phyloP scores from a whole-genome alignment of 805 yeast genomes.

The Schwanniomyces polymorphus region DNA sequence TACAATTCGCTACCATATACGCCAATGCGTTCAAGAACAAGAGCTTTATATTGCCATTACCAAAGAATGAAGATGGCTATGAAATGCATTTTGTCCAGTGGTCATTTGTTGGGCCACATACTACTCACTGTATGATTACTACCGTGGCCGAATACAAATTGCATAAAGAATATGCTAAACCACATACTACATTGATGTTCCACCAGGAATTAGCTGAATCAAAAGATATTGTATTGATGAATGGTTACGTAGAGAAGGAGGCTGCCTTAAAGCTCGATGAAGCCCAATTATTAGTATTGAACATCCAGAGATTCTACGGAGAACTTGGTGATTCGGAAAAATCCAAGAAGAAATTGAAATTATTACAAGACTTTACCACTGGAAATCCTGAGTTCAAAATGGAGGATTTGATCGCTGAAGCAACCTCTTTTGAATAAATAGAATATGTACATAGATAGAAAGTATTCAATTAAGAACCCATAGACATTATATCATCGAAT shows the following conservation, averaged over 20 bases:
- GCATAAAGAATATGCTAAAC: slow-evolving; percentile 89
- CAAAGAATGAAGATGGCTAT: slow-evolving; percentile 52
- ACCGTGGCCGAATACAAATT: slow-evolving; percentile 88
- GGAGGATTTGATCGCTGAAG: slow-evolving; percentile 66
- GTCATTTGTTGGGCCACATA: slow-evolving; percentile 80
- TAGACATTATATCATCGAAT: slow-evolving; percentile 6
- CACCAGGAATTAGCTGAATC: slow-evolving; percentile 70
- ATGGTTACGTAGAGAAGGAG: slow-evolving; percentile 77
- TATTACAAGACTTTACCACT: slow-evolving; percentile 66
- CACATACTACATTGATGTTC: slow-evolving; percentile 88
- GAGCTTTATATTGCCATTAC: slow-evolving; percentile 85
- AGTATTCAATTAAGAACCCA: neutral
- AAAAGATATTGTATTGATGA: slow-evolving; percentile 75
- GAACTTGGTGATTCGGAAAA: slow-evolving; percentile 48
- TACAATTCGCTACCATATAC: slow-evolving; percentile 63
- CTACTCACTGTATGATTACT: slow-evolving; percentile 88
- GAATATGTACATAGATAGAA: neutral
- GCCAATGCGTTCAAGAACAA: slow-evolving; percentile 73
- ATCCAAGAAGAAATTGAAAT: slow-evolving; percentile 48
- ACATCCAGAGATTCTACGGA: slow-evolving; percentile 82
- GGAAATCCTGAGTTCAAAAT: slow-evolving; percentile 69
- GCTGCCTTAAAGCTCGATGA: slow-evolving; percentile 67
- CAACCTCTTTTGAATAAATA: slow-evolving; percentile 63
- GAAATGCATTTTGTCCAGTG: slow-evolving; percentile 95
- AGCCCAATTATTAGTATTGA: slow-evolving; percentile 73